Evolutionary conservation across 2,329 filamentous ascomycete species (phyloP).

Genomic region (Fusarium nisikadoi): DNA sequence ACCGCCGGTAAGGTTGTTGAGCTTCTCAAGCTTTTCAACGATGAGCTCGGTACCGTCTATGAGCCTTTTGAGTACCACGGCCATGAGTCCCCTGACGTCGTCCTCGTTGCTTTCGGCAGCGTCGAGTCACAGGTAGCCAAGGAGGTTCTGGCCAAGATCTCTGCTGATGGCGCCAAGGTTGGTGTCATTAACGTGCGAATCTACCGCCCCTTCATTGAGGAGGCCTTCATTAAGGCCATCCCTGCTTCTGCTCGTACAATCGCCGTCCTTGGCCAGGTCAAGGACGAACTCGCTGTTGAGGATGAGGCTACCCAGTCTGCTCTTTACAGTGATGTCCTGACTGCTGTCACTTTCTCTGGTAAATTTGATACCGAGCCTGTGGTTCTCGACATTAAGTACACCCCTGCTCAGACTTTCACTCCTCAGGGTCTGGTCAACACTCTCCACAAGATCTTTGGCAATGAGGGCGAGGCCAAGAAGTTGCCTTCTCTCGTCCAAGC

Average conservation of each 20-base stretch:
- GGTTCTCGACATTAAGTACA: conserved; percentile 90
- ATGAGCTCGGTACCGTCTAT: conserved; percentile 93
- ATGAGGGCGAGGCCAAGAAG: conserved; percentile 62
- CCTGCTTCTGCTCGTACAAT: conserved; percentile 80
- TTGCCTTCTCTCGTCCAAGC: conserved; percentile 63
- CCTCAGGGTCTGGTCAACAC: conserved; percentile 64
- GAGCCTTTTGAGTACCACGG: conserved; percentile 94
- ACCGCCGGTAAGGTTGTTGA: conserved; percentile 77
- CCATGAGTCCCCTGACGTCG: conserved; percentile 79
- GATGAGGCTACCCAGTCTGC: conserved; percentile 84
- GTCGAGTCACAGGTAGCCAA: conserved; percentile 87
- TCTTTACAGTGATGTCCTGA: conserved; percentile 91
- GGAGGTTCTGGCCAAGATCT: conserved; percentile 80
- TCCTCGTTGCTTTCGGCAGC: conserved; percentile 92
- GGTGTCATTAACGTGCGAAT: conserved; percentile 92
- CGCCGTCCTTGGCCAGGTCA: conserved; percentile 89
- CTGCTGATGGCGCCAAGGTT: conserved; percentile 78
- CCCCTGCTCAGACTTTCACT: conserved; percentile 70
- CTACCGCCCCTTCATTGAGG: conserved; percentile 95
- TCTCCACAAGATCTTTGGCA: conserved; percentile 61
- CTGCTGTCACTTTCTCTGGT: conserved; percentile 82
- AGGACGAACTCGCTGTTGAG: conserved; percentile 74
- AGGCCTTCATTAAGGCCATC: conserved; percentile 86
- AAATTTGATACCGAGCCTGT: conserved; percentile 70
- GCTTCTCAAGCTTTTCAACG: conserved; percentile 81